phyloP scores from a whole-genome alignment of 2,329 filamentous ascomycete genomes.

The Iodosphaeria phyllophila region DNA sequence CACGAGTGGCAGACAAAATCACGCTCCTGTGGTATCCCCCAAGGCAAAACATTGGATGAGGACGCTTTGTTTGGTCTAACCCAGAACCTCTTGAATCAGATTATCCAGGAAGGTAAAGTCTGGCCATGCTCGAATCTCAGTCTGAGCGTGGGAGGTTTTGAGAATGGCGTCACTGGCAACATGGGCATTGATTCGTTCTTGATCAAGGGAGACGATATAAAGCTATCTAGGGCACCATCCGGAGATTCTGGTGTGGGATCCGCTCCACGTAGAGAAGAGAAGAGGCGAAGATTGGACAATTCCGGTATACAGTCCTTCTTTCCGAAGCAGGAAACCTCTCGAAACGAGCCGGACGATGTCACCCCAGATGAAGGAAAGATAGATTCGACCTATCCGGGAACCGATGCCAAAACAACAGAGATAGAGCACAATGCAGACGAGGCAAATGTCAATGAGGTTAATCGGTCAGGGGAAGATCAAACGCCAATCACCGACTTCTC shows the following conservation, averaged over 20 bases:
- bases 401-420: no score
- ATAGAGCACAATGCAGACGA: no score
- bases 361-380: constrained; percentile 6
- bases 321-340: constrained; percentile 17
- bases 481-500: constrained; percentile 18
- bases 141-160: constrained; percentile 77
- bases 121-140: constrained; percentile 92
- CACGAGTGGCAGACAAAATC: constrained; percentile 57
- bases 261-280: constrained; percentile 16
- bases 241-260: constrained; percentile 10
- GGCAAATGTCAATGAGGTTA: no score
- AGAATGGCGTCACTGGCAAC: constrained; percentile 71
- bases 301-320: constrained; percentile 40
- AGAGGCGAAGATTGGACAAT: constrained; percentile 26
- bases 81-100: constrained; percentile 57
- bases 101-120: constrained; percentile 56
- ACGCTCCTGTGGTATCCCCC: constrained; percentile 57
- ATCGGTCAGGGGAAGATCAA: constrained; percentile 13
- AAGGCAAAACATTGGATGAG: constrained; percentile 57
- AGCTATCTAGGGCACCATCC: constrained; percentile 24
- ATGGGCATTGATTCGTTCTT: constrained; percentile 75
- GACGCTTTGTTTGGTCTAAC: constrained; percentile 54
- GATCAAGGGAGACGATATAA: constrained; percentile 52
- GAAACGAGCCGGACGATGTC: constrained; percentile 4
- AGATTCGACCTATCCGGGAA: no score